A percentile compares a stretch with the other conserved stretches of the same genome.
These are phyloP conservation scores for Exophiala sp. DNA, from an alignment of 2,329 filamentous ascomycete species.

Conservation along the genomic window DNA sequence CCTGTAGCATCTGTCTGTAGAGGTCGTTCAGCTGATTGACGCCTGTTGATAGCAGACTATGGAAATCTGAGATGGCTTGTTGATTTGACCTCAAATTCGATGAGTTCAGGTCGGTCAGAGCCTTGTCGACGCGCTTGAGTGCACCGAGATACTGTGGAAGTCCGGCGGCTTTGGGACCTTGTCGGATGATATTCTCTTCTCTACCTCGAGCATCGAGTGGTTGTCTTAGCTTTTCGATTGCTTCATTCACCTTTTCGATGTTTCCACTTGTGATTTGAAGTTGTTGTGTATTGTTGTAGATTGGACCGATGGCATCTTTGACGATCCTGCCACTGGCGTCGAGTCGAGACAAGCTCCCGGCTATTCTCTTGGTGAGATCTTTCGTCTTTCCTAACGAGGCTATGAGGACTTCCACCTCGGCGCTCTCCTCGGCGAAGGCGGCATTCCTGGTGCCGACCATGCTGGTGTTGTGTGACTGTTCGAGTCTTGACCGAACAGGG, in stretches of 20 bases:
- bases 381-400: conserved; percentile 85
- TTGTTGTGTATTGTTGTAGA: conserved; percentile 86
- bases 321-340: conserved; percentile 88
- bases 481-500: neutral
- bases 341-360: conserved; percentile 76
- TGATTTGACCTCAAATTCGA: conserved; percentile 94
- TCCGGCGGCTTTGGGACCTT: conserved; percentile 78
- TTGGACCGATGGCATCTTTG: conserved; percentile 83
- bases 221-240: conserved; percentile 83
- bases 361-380: conserved; percentile 90
- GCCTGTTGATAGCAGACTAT: conserved; percentile 71
- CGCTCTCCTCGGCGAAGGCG: conserved; percentile 63
- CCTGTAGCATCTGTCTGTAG: conserved; percentile 73
- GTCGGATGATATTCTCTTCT: conserved; percentile 86
- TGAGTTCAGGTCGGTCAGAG: conserved; percentile 76
- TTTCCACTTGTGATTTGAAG: conserved; percentile 86
- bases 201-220: conserved; percentile 89
- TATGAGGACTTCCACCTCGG: conserved; percentile 64
- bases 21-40: conserved; percentile 79
- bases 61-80: conserved; percentile 77
- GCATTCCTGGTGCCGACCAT: conserved; percentile 57
- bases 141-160: conserved; percentile 82
- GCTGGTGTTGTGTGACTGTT: conserved; percentile 8
- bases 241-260: conserved; percentile 77
- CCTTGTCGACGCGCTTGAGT: conserved; percentile 81